These are phyloP conservation scores for Eleusine coracana DNA, from an alignment of 176 grass and related monocot genomes.

Conservation along the genomic window DNA sequence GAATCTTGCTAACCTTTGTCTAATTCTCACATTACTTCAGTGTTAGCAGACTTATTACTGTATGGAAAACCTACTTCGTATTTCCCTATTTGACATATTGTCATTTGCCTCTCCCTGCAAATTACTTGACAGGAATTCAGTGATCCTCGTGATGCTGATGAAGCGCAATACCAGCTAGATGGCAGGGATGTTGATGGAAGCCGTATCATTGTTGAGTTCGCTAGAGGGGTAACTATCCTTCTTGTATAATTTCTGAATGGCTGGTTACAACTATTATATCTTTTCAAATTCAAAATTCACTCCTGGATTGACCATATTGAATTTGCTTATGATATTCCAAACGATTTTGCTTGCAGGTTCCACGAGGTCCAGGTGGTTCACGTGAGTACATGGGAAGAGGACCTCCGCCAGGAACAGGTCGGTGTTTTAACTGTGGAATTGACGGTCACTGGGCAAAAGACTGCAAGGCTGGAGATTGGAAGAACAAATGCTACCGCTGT, in stretches of 20 bases:
- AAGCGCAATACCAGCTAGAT: constrained; percentile 85
- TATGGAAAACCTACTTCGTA: constrained; percentile 1
- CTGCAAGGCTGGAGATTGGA: constrained; percentile 98
- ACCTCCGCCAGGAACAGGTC: constrained; percentile 88
- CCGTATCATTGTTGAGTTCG: constrained; percentile 87
- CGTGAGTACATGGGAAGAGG: constrained; percentile 89
- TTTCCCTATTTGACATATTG: neutral
- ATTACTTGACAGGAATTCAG: constrained; percentile 73
- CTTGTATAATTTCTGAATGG: neutral
- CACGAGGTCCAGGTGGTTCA: constrained; percentile 75
- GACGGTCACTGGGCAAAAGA: constrained; percentile 98
- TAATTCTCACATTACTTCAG: neutral
- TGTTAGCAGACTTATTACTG: neutral
- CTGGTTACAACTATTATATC: neutral
- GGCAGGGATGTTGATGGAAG: constrained; percentile 95
- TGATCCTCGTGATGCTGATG: constrained; percentile 94
- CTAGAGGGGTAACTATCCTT: constrained; percentile 70
- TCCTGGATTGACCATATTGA: neutral
- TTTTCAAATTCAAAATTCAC: neutral
- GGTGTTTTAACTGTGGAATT: constrained; percentile 98
- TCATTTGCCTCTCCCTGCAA: neutral
- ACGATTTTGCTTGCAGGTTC: constrained; percentile 50
- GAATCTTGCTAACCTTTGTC: neutral
- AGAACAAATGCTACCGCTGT: constrained; percentile 98
- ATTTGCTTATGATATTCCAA: neutral